Evolutionary conservation across 371 early-diverging fungal genomes (phyloP).

Genomic region (Mucor mucedo): DNA sequence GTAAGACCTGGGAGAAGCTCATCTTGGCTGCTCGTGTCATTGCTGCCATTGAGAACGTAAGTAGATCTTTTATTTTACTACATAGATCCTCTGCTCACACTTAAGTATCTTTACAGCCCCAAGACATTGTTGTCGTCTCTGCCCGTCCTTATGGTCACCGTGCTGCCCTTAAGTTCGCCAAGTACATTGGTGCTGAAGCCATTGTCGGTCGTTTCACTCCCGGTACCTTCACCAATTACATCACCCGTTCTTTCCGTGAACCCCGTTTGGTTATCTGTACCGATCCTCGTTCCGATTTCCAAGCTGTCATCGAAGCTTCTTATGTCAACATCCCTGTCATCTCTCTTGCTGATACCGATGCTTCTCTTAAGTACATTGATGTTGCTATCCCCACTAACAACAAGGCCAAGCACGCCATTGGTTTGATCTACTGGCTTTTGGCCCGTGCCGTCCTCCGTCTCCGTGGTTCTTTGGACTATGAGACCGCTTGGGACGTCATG

Average conservation of each 20-base stretch:
- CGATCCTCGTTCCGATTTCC: slow-evolving; percentile 99
- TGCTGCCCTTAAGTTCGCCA: slow-evolving; percentile 98
- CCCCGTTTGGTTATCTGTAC: slow-evolving; percentile 98
- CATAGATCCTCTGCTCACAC: not conserved
- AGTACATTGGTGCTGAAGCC: slow-evolving; percentile 97
- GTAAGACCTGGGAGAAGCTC: slow-evolving; percentile 99
- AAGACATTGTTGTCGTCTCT: slow-evolving; percentile 96
- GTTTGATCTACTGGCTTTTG: slow-evolving; percentile 96
- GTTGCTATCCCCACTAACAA: slow-evolving; percentile 99
- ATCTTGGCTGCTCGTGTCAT: slow-evolving; percentile 98
- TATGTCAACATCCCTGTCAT: slow-evolving; percentile 99
- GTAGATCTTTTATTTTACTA: slow-evolving; percentile 9
- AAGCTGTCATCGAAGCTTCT: slow-evolving; percentile 98
- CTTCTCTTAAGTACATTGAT: slow-evolving; percentile 94
- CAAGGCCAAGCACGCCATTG: slow-evolving; percentile 98
- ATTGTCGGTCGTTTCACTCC: slow-evolving; percentile 99
- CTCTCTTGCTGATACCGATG: slow-evolving; percentile 98
- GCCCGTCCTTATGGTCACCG: slow-evolving; percentile 99
- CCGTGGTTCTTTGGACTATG: slow-evolving; percentile 90
- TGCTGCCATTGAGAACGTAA: slow-evolving; percentile 92
- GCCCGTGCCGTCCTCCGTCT: slow-evolving; percentile 98
- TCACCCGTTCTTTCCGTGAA: slow-evolving; percentile 98
- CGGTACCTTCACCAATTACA: slow-evolving; percentile 99
- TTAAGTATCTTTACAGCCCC: slow-evolving; percentile 54
- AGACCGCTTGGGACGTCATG: slow-evolving; percentile 92